Conservation (phyloP, 2,329 filamentous ascomycete species). For the Paraphaeosphaeria minitans region DNA sequence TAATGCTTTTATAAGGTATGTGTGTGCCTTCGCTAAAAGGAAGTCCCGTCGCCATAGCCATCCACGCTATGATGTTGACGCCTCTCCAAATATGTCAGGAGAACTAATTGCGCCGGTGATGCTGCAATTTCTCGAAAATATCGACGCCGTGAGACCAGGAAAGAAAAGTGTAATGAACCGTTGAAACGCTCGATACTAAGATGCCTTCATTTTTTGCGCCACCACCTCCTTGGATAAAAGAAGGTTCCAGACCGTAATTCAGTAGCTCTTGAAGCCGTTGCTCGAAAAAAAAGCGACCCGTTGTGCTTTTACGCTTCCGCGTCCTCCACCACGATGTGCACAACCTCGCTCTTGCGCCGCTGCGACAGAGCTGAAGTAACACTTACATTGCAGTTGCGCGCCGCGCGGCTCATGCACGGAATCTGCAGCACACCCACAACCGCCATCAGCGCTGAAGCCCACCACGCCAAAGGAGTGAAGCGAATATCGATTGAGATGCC, state of each 20-base stretch:
- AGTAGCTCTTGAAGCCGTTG: background rate
- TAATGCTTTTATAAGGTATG: too few relatives aligned
- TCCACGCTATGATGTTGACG: too few relatives aligned
- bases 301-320: conserved; percentile 7
- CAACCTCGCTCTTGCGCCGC: conserved; percentile 24
- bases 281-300: too few relatives aligned
- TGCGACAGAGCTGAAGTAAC: conserved; percentile 31
- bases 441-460: conserved; percentile 62
- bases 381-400: conserved; percentile 38
- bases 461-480: conserved; percentile 68
- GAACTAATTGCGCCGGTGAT: background rate
- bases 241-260: background rate
- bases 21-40: too few relatives aligned
- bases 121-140: background rate
- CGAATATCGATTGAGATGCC: conserved; percentile 62
- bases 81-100: too few relatives aligned
- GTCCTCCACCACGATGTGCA: conserved; percentile 36
- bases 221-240: too few relatives aligned
- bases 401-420: conserved; percentile 59
- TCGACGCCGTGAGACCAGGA: background rate
- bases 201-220: background rate
- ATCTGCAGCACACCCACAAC: conserved; percentile 61
- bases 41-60: too few relatives aligned
- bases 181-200: background rate
- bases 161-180: too few relatives aligned